Conservation (phyloP, 1,139 yeast species). For the Pichia sp. region DNA sequence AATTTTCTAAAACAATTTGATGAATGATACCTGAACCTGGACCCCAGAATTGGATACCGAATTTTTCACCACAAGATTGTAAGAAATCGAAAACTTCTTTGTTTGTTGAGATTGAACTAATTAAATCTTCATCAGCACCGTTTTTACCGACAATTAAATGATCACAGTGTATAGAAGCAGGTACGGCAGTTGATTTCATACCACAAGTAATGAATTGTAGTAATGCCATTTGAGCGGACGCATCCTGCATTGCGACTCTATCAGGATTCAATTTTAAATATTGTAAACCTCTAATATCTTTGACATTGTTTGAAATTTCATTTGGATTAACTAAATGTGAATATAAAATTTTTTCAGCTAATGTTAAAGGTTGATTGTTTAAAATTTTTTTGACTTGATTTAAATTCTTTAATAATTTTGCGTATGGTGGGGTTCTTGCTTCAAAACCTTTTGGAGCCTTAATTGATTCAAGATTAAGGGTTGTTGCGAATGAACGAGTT, state of each 20-base stretch:
- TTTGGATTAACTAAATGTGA: slow-evolving; percentile 86
- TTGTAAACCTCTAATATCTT: slow-evolving; percentile 69
- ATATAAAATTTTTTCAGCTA: slow-evolving; percentile 89
- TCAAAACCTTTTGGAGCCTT: slow-evolving; percentile 52
- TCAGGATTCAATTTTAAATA: slow-evolving; percentile 93
- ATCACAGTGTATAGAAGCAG: slow-evolving; percentile 95
- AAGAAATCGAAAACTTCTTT: slow-evolving; percentile 91
- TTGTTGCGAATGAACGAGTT: slow-evolving; percentile 23
- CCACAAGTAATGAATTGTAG: slow-evolving; percentile 97
- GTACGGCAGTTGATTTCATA: slow-evolving; percentile 76
- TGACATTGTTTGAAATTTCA: slow-evolving; percentile 50
- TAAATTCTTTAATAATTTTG: slow-evolving; percentile 60
- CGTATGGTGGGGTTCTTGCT: slow-evolving; percentile 82
- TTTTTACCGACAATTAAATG: slow-evolving; percentile 93
- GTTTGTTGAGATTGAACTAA: slow-evolving; percentile 71
- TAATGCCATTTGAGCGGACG: slow-evolving; percentile 96
- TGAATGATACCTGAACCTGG: slow-evolving; percentile 99
- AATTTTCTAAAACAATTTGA: slow-evolving; percentile 93
- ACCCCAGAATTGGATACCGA: slow-evolving; percentile 97
- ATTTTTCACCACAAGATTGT: slow-evolving; percentile 82
- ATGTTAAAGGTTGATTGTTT: slow-evolving; percentile 69
- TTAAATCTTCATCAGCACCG: slow-evolving; percentile 78
- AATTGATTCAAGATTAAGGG: slow-evolving; percentile 19
- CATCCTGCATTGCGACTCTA: slow-evolving; percentile 99
- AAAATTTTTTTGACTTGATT: slow-evolving; percentile 56